These are phyloP conservation scores for Melampsora americana DNA, from an alignment of 1,284 basidiomycete species.

Conservation along the genomic window DNA sequence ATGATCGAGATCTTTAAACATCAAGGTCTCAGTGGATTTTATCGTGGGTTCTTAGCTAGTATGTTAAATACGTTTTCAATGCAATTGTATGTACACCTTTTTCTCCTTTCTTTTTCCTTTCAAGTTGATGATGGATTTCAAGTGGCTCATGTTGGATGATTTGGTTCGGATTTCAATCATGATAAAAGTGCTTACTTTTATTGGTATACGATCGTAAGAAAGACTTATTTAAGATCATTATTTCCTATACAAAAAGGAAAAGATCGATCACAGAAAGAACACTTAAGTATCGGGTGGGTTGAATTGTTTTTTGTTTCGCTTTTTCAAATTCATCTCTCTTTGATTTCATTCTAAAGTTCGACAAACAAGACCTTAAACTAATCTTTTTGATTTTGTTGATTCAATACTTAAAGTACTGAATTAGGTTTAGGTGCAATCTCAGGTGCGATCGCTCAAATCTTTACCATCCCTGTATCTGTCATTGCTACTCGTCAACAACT, in stretches of 20 bases:
- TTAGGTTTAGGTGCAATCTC: conserved; percentile 84
- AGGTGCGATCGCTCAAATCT: conserved; percentile 91
- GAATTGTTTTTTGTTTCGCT: too few species aligned
- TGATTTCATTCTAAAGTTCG: neutral
- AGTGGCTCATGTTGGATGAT: neutral
- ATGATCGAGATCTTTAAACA: conserved; percentile 69
- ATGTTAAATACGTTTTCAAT: conserved; percentile 97
- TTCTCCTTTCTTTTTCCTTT: conserved; percentile 4
- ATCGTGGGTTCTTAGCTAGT: conserved; percentile 91
- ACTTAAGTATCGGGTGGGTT: conserved; percentile 18
- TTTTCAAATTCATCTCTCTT: neutral
- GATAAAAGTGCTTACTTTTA: conserved; percentile 96
- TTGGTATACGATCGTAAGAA: conserved; percentile 89
- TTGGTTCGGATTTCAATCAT: too few species aligned
- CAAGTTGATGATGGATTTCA: conserved; percentile 7
- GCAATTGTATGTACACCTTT: conserved; percentile 64
- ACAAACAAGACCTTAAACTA: too few species aligned
- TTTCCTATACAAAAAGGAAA: conserved; percentile 28
- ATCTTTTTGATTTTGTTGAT: too few species aligned
- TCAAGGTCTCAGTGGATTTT: conserved; percentile 77
- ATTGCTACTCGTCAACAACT: conserved; percentile 97
- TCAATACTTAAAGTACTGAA: too few species aligned
- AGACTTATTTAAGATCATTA: conserved; percentile 61
- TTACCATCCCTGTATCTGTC: conserved; percentile 95
- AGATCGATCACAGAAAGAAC: neutral